Conservation (phyloP, 768 basidiomycete genomes). For the Pisolithus orientalis region DNA sequence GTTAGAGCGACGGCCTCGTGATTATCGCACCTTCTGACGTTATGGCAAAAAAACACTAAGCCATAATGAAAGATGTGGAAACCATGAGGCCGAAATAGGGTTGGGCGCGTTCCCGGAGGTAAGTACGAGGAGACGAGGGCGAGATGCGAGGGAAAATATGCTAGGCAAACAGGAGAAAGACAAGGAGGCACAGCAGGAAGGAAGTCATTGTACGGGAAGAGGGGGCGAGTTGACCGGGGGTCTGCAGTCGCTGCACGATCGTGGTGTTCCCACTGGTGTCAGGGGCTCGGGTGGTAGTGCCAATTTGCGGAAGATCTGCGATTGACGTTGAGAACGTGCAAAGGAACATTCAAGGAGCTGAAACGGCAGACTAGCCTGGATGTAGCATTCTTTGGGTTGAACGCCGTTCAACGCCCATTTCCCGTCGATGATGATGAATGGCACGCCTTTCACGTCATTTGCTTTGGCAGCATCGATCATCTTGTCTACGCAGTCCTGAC, state of each 20-base stretch:
- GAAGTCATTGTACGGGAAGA: constrained; percentile 16
- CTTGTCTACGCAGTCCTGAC: constrained; percentile 33
- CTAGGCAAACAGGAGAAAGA: background rate
- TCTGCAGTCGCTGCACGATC: constrained; percentile 16
- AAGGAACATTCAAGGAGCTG: background rate
- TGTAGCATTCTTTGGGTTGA: constrained; percentile 35
- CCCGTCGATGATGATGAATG: constrained; percentile 43
- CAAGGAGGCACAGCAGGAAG: background rate
- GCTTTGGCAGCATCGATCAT: constrained; percentile 35
- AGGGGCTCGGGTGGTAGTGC: constrained; percentile 14
- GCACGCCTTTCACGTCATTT: constrained; percentile 45
- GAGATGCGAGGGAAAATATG: background rate
- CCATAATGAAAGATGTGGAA: no score
- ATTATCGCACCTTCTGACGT: no score
- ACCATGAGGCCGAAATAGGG: no score
- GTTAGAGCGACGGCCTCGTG: no score
- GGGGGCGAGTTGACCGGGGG: constrained; percentile 13
- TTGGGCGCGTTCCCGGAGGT: no score
- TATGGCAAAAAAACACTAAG: no score
- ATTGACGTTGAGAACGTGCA: background rate
- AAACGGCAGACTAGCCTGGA: constrained; percentile 24
- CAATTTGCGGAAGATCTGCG: constrained; percentile 27
- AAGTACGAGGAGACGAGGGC: no score
- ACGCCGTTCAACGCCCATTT: constrained; percentile 42
- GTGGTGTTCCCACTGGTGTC: background rate